Evolutionary conservation across 2,329 filamentous ascomycete genomes (phyloP).

Genomic region (Lachnellula arida): DNA sequence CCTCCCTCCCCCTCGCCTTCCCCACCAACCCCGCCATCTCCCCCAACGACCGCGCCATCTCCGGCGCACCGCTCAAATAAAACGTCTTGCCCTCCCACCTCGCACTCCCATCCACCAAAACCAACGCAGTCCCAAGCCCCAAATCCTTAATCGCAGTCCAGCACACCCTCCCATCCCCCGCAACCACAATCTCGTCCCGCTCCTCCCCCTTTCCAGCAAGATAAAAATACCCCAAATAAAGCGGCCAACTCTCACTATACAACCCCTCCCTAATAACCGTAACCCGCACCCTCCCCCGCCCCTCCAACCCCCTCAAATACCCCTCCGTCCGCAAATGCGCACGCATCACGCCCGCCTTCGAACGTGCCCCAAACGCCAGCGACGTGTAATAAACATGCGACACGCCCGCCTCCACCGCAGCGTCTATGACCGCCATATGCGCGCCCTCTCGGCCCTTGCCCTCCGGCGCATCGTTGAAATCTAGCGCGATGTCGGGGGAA

Average conservation of each 20-base stretch:
- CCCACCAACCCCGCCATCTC: conserved; percentile 19
- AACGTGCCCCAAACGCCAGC: conserved; percentile 14
- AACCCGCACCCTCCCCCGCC: conserved; percentile 6
- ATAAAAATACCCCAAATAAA: conserved; percentile 25
- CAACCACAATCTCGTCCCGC: conserved; percentile 22
- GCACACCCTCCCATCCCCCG: conserved; percentile 23
- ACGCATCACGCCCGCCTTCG: conserved; percentile 13
- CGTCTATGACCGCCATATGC: conserved; percentile 20
- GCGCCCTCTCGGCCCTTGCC: conserved; percentile 12
- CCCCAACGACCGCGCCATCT: conserved; percentile 10
- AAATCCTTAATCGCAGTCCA: conserved; percentile 26
- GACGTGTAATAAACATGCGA: conserved; percentile 34
- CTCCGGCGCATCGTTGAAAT: conserved; percentile 40
- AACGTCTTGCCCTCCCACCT: conserved; percentile 18
- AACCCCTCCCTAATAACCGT: conserved; percentile 26
- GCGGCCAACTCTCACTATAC: conserved; percentile 26
- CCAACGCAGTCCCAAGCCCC: conserved; percentile 20
- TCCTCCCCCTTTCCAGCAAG: conserved; percentile 7
- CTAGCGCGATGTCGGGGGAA: conserved; percentile 20
- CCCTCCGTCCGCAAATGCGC: conserved; percentile 15
- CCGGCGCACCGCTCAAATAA: conserved; percentile 11
- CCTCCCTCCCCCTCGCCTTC: conserved; percentile 9
- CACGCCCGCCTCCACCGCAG: conserved; percentile 28
- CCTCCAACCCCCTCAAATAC: conserved; percentile 15
- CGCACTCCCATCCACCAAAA: conserved; percentile 13